These are phyloP conservation scores for Phragmites australis DNA, from an alignment of 176 grass and related monocot genomes.

Conservation along the genomic window DNA sequence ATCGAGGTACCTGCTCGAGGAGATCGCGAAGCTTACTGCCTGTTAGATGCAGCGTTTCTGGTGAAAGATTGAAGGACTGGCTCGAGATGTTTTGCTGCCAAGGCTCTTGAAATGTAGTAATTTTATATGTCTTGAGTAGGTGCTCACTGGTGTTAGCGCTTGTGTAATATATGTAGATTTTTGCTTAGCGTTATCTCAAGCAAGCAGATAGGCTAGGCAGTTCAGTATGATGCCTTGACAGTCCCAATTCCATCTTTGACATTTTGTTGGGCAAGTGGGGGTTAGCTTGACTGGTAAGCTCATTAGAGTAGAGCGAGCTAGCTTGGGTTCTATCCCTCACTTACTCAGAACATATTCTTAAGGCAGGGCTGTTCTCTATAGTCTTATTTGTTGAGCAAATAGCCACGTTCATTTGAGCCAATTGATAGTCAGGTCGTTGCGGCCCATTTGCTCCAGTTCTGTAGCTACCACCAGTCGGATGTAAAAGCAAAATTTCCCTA, in stretches of 20 bases:
- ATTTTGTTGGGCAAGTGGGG: not conserved
- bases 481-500: not conserved
- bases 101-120: slow-evolving; percentile 6
- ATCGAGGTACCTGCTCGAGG: slow-evolving; percentile 76
- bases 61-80: not conserved
- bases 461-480: not conserved
- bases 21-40: slow-evolving; percentile 66
- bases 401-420: not conserved
- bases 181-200: not conserved
- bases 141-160: not conserved
- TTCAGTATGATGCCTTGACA: not conserved
- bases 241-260: not conserved
- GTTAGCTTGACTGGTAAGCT: too few relatives aligned
- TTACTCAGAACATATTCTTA: too few relatives aligned
- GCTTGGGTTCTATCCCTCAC: too few relatives aligned
- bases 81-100: not conserved
- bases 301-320: too few relatives aligned
- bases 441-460: not conserved
- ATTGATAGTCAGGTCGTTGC: not conserved
- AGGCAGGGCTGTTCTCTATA: too few relatives aligned
- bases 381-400: too few relatives aligned
- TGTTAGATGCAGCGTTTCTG: slow-evolving; percentile 13
- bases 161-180: slow-evolving; percentile 37
- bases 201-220: not conserved
- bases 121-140: not conserved